phyloP scores from a whole-genome alignment of 352 stramenopile genomes.

The Pythium vanterpoolii region DNA sequence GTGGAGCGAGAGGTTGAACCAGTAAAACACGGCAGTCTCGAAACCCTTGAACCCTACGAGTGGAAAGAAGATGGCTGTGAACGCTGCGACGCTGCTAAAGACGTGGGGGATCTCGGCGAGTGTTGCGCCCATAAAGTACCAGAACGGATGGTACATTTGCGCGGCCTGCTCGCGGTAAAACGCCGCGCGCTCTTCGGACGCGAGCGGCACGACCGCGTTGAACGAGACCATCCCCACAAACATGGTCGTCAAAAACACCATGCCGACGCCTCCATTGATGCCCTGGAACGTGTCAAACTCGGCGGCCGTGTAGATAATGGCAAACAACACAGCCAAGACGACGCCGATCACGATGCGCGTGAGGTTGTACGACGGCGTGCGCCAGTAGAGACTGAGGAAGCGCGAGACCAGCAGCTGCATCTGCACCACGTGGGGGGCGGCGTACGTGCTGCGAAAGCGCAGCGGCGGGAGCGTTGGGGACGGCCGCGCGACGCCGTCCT shows the following conservation, averaged over 20 bases:
- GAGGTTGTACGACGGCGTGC: slow-evolving; percentile 69
- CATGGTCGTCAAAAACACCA: slow-evolving; percentile 60
- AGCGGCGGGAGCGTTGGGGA: slow-evolving; percentile 1
- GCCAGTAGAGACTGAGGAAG: slow-evolving; percentile 58
- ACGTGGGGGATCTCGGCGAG: slow-evolving; percentile 74
- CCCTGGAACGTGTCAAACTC: slow-evolving; percentile 25
- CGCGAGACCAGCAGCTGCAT: slow-evolving; percentile 20
- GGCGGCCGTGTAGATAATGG: slow-evolving; percentile 21
- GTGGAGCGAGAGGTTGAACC: slow-evolving; percentile 54
- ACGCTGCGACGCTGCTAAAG: slow-evolving; percentile 31
- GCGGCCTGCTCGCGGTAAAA: slow-evolving; percentile 86
- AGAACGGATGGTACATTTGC: slow-evolving; percentile 71
- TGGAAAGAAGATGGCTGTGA: slow-evolving; percentile 73
- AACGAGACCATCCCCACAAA: slow-evolving; percentile 81
- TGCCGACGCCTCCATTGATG: slow-evolving; percentile 33
- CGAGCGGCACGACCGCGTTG: slow-evolving; percentile 60
- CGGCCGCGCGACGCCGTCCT: slow-evolving; percentile 13
- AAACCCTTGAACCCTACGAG: slow-evolving; percentile 41
- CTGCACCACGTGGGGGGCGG: slow-evolving; percentile 9
- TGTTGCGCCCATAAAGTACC: slow-evolving; percentile 52
- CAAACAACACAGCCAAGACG: slow-evolving; percentile 46
- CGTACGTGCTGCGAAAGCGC: slow-evolving; percentile 20
- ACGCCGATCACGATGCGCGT: slow-evolving; percentile 34
- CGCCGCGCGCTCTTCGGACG: slow-evolving; percentile 64
- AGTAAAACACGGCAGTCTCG: slow-evolving; percentile 49